Percentiles rank a stretch among this genome's conserved stretches.
phyloP scores from a whole-genome alignment of 345 rosid genomes.

The Brassica nigra region DNA sequence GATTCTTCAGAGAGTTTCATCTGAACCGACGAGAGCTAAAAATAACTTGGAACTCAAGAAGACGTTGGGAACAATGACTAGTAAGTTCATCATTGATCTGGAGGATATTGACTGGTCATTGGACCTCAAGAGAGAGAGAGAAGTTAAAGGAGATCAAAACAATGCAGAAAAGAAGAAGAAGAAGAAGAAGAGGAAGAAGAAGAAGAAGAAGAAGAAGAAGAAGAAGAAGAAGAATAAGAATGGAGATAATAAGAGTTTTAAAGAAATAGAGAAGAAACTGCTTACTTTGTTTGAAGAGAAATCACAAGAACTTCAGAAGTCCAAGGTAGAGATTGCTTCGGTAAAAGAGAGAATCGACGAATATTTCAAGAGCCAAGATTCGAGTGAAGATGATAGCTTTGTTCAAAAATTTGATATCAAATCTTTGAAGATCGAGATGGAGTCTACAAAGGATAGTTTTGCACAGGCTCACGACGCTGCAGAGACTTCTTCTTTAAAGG shows the following conservation, averaged over 20 bases:
- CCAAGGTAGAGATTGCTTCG: constrained; percentile 46
- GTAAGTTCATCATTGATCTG: constrained; percentile 45
- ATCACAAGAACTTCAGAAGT: constrained; percentile 50
- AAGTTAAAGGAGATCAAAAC: constrained; percentile 3
- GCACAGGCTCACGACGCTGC: constrained; percentile 43
- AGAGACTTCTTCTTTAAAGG: constrained; percentile 34
- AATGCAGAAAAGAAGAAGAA: not conserved
- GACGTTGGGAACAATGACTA: constrained; percentile 35
- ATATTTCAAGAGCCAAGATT: constrained; percentile 11
- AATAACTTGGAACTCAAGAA: constrained; percentile 44
- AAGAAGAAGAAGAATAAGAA: not conserved
- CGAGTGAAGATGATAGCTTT: constrained; percentile 35
- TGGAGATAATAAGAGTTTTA: constrained; percentile 12
- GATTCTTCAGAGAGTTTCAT: constrained; percentile 78
- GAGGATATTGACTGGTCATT: constrained; percentile 51
- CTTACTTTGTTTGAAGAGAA: constrained; percentile 50
- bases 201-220: no score
- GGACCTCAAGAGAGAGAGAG: constrained; percentile 43
- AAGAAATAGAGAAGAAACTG: constrained; percentile 36
- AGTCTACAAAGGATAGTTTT: constrained; percentile 36
- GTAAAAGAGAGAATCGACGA: constrained; percentile 42
- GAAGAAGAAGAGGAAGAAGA: not conserved
- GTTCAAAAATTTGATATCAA: constrained; percentile 38
- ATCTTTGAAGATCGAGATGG: constrained; percentile 46
- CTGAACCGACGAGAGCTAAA: constrained; percentile 19